Evolutionary conservation across 345 rosid genomes (phyloP).

Genomic region (Linum tenue): DNA sequence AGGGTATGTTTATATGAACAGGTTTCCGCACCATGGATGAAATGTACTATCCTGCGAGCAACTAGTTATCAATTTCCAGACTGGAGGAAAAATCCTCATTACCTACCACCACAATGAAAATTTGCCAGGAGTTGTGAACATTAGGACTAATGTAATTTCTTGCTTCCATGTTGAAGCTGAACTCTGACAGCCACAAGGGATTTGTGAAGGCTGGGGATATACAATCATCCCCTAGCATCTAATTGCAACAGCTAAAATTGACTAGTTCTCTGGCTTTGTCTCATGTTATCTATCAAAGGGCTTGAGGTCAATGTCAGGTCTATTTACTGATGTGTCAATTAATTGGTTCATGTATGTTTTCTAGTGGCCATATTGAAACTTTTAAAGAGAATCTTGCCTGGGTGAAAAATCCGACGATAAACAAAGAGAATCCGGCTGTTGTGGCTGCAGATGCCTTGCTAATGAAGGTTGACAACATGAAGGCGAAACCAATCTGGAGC

Average conservation of each 20-base stretch:
- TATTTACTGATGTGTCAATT: no score
- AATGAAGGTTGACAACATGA: constrained; percentile 75
- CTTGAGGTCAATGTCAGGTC: no score
- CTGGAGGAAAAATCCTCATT: neutral
- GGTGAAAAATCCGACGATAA: constrained; percentile 66
- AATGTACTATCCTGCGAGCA: neutral
- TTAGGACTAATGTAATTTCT: neutral
- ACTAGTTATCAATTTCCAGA: neutral
- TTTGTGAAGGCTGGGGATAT: neutral
- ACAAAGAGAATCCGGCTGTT: constrained; percentile 64
- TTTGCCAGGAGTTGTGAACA: neutral
- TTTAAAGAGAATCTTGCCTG: constrained; percentile 42
- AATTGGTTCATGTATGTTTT: neutral
- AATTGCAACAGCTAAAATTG: neutral
- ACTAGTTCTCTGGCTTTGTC: no score
- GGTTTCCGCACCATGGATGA: neutral
- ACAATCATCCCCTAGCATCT: neutral
- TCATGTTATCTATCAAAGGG: no score
- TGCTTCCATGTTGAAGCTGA: neutral
- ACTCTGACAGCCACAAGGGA: neutral
- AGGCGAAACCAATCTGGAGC: constrained; percentile 62
- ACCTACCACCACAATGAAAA: neutral
- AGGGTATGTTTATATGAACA: neutral
- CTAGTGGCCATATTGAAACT: neutral
- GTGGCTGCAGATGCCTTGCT: constrained; percentile 77